phyloP scores from a whole-genome alignment of 768 basidiomycete species.

The Candolleomyces aberdarensis region DNA sequence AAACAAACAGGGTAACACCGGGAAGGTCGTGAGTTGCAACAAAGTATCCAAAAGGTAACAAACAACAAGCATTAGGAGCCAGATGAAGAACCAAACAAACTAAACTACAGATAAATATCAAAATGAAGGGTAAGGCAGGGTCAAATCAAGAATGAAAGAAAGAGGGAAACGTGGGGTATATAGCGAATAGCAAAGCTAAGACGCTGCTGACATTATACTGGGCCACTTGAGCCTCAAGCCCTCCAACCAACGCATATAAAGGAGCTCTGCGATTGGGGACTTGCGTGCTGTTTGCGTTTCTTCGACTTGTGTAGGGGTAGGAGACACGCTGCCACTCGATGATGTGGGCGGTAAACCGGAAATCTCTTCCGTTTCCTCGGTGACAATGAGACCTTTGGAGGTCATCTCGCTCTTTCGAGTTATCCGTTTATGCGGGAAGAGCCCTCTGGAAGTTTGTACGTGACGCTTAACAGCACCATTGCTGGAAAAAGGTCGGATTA shows the following conservation, averaged over 20 bases:
- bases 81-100: not conserved
- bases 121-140: not conserved
- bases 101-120: slow-evolving; percentile 3
- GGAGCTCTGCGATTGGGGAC: slow-evolving; percentile 90
- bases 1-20: not conserved
- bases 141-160: not conserved
- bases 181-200: not conserved
- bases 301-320: slow-evolving; percentile 21
- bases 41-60: not conserved
- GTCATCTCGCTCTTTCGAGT: slow-evolving; percentile 85
- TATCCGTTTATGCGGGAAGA: slow-evolving; percentile 81
- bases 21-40: not conserved
- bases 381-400: slow-evolving; percentile 75
- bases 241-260: slow-evolving; percentile 97
- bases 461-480: slow-evolving; percentile 78
- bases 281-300: slow-evolving; percentile 51
- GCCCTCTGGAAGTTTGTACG: slow-evolving; percentile 71
- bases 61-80: not conserved
- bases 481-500: slow-evolving; percentile 34
- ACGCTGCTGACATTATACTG: slow-evolving; percentile 45
- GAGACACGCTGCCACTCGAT: slow-evolving; percentile 18
- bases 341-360: slow-evolving; percentile 43
- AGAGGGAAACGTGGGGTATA: too few relatives aligned
- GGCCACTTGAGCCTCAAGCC: slow-evolving; percentile 92
- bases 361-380: slow-evolving; percentile 76